Evolutionary conservation across 495 filamentous ascomycete genomes (phyloP).

Genomic region (Halenospora varia): DNA sequence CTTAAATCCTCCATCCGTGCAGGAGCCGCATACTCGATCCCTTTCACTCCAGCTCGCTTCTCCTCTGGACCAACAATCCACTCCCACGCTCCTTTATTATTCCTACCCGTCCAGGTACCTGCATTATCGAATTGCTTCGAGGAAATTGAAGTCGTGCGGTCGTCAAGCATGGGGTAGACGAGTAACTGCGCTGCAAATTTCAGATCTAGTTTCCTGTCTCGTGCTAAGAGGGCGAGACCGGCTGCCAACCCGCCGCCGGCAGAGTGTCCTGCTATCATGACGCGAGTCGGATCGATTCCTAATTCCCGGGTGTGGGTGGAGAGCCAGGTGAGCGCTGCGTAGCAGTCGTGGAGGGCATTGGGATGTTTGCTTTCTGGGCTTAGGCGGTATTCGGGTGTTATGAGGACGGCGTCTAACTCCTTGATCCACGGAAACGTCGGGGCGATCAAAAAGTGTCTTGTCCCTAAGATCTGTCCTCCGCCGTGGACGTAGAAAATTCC

Average conservation of each 20-base stretch:
- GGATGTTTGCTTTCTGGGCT: constrained; percentile 37
- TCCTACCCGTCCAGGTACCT: constrained; percentile 31
- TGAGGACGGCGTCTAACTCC: constrained; percentile 23
- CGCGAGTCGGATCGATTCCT: constrained; percentile 31
- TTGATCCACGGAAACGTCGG: constrained; percentile 22
- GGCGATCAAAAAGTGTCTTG: constrained; percentile 17
- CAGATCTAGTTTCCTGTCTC: constrained; percentile 27
- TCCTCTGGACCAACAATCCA: constrained; percentile 26
- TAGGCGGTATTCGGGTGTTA: constrained; percentile 36
- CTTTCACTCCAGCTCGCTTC: constrained; percentile 6
- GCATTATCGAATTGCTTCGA: constrained; percentile 18
- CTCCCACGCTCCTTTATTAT: constrained; percentile 32
- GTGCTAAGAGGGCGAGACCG: constrained; percentile 28
- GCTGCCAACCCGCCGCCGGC: constrained; percentile 39
- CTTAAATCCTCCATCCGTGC: constrained; percentile 29
- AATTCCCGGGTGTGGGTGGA: constrained; percentile 22
- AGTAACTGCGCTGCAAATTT: constrained; percentile 31
- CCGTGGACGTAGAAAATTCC: constrained; percentile 36
- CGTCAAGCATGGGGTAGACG: constrained; percentile 40
- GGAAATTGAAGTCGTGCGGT: constrained; percentile 25
- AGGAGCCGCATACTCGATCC: constrained; percentile 30
- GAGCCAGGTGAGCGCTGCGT: constrained; percentile 31
- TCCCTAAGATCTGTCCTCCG: constrained; percentile 35
- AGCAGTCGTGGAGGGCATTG: constrained; percentile 31
- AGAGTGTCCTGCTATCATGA: constrained; percentile 34